Conservation (phyloP, 2,329 filamentous ascomycete genomes). For the Curvularia sp. region DNA sequence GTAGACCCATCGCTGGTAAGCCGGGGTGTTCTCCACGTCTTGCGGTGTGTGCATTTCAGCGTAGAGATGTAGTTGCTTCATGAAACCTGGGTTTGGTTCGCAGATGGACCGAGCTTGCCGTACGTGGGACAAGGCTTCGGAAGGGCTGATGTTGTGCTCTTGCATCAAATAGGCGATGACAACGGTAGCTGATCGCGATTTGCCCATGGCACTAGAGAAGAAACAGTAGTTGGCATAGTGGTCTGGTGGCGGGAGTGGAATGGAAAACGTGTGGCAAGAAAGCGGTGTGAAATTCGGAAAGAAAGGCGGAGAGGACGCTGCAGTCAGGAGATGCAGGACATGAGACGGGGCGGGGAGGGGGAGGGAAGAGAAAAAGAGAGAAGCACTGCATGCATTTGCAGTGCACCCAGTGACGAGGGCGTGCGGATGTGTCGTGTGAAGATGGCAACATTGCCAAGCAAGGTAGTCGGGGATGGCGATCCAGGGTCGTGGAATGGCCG, state of each 20-base stretch:
- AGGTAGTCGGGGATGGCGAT: slow-evolving; percentile 36
- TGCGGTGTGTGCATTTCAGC: slow-evolving; percentile 83
- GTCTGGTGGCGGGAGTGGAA: slow-evolving; percentile 33
- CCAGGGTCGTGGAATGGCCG: slow-evolving; percentile 32
- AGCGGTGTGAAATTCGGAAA: slow-evolving; percentile 40
- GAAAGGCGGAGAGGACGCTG: slow-evolving; percentile 26
- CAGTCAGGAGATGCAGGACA: slow-evolving; percentile 27
- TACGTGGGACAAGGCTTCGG: slow-evolving; percentile 74
- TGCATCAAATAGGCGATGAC: slow-evolving; percentile 84
- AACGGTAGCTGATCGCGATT: slow-evolving; percentile 87
- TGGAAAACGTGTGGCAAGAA: slow-evolving; percentile 40
- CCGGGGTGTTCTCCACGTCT: slow-evolving; percentile 70
- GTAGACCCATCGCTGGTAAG: slow-evolving; percentile 82
- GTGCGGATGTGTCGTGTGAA: slow-evolving; percentile 24
- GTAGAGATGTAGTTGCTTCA: slow-evolving; percentile 85
- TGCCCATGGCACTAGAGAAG: slow-evolving; percentile 83
- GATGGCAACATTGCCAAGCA: slow-evolving; percentile 47
- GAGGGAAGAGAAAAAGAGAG: slow-evolving; percentile 24
- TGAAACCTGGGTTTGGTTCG: slow-evolving; percentile 91
- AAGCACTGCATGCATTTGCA: slow-evolving; percentile 13
- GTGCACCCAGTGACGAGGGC: slow-evolving; percentile 15
- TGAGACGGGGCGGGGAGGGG: slow-evolving; percentile 21
- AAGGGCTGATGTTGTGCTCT: slow-evolving; percentile 57
- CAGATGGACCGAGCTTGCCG: slow-evolving; percentile 75
- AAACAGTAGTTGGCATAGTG: slow-evolving; percentile 45